Base-by-base conservation (phyloP, 2,329 filamentous ascomycete genomes). In the Fusarium aywerte region DNA sequence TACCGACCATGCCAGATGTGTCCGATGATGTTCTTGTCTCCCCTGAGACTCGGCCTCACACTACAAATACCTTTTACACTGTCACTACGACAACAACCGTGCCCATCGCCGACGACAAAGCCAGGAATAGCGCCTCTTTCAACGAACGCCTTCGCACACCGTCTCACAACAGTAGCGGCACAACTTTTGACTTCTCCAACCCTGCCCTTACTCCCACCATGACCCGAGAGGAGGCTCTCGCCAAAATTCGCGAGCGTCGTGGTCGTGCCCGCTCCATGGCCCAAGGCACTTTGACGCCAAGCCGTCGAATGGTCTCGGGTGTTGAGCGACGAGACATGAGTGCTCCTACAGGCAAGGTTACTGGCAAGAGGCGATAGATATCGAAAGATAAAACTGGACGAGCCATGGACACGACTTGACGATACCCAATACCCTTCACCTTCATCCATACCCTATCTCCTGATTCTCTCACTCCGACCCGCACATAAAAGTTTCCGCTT, bases 211-310 rank as follows among this genome's bases (percentile, higher is more conserved):
- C 85, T 39, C 87, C 87, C 7, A 90, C 88, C 36, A 88, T 90
- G 85, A 87, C 87, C 25, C 84, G 92, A 53, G 92, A 93, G 76
- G 84, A 93, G 76, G 91, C 91, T 5, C 83, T 95, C 16, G 90
- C 90, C 55, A 88, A 90, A 75, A 94, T 95, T 68, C 85, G 89
- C 52, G 89, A 92, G 78, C 84, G 92, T 27, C 81, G 92, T 52
- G 90, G 90, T 8, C 82, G 92, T 43, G 90, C 91, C 57, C 84
- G 88, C 69, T 92, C 89, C 75, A 86, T 90, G 58, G 88, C 88
- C 6, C 84, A 87, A 51, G 87, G 87, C 4, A 84, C 87, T 7
- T 80, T 84, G 61, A 90, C 89, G 20, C 72, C 75, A 9, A 80
- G 82, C 63, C 87, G 85, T 77, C 83, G 85, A 76, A 85, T 86